Conservation (phyloP, 2,329 filamentous ascomycete genomes). For the Penicillium sp. region DNA sequence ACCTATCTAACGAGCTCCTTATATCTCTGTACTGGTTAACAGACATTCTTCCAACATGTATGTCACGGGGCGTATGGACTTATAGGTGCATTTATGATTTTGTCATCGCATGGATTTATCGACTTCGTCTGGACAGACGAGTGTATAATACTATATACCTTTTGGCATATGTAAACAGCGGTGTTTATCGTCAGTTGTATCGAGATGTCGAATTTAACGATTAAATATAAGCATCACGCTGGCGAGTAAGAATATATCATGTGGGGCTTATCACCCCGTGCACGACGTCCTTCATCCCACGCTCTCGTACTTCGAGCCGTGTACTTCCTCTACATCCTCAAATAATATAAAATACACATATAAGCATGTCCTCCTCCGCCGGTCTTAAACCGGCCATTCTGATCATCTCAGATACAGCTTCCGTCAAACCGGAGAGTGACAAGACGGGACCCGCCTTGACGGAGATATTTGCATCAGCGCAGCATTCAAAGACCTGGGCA, state of each 20-base stretch:
- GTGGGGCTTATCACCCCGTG: not conserved
- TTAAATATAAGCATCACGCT: not conserved
- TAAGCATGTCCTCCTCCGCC: conserved; percentile 14
- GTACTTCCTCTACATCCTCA: not conserved
- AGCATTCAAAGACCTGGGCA: conserved; percentile 68
- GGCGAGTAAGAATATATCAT: not conserved
- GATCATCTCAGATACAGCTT: conserved; percentile 86
- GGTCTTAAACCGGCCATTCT: conserved; percentile 71
- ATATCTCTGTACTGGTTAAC: conserved; percentile 3
- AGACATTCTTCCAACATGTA: conserved; percentile 29
- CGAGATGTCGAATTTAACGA: not conserved
- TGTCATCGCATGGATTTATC: conserved; percentile 17
- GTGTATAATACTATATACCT: conserved; percentile 23
- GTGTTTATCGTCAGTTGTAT: not conserved
- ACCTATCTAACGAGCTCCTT: not conserved
- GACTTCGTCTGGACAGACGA: conserved; percentile 18
- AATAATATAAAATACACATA: not conserved
- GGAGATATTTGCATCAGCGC: conserved; percentile 61
- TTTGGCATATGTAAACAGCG: conserved; percentile 8
- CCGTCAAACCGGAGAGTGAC: conserved; percentile 73
- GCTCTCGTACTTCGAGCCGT: not conserved
- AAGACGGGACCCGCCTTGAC: conserved; percentile 64
- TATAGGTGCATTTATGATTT: conserved; percentile 22
- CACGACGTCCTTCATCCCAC: not conserved
- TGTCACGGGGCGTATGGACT: conserved; percentile 37